Percentiles rank a stretch among this genome's conserved stretches.
phyloP scores from a whole-genome alignment of 2,329 filamentous ascomycete species.

The Diaporthe eres region DNA sequence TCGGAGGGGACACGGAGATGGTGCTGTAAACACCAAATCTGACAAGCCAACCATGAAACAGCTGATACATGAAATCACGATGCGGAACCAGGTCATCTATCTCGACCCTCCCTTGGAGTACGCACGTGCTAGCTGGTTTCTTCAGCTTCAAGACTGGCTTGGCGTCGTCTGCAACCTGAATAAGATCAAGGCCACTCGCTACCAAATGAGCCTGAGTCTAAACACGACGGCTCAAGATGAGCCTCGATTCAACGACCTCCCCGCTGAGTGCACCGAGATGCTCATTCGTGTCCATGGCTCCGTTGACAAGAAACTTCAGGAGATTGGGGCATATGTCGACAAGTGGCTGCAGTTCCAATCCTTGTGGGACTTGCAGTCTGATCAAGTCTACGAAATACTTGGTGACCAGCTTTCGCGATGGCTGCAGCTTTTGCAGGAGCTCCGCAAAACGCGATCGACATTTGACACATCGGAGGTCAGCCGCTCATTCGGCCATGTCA shows the following conservation, averaged over 20 bases:
- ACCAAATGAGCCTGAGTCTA: constrained; percentile 81
- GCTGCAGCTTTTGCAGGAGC: constrained; percentile 96
- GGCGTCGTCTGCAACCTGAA: constrained; percentile 92
- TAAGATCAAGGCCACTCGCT: constrained; percentile 94
- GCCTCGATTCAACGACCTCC: constrained; percentile 85
- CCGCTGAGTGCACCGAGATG: constrained; percentile 84
- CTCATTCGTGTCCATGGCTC: constrained; percentile 85
- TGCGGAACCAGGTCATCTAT: constrained; percentile 98
- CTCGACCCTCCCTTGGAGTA: constrained; percentile 94
- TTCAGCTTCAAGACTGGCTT: constrained; percentile 93
- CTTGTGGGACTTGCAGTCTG: constrained; percentile 96
- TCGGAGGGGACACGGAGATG: constrained; percentile 62
- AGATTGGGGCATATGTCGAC: constrained; percentile 89
- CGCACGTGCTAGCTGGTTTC: constrained; percentile 92
- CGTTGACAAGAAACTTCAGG: constrained; percentile 85
- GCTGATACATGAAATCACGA: constrained; percentile 92
- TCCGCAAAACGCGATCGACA: constrained; percentile 93
- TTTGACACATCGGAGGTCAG: constrained; percentile 98
- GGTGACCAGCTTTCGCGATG: constrained; percentile 93
- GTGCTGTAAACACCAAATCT: constrained; percentile 57
- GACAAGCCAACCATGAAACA: constrained; percentile 77
- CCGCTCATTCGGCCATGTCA: constrained; percentile 92
- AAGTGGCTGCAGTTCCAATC: constrained; percentile 99
- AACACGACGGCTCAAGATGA: constrained; percentile 76
- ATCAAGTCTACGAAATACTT: constrained; percentile 92